Evolutionary conservation across 2,329 filamentous ascomycete genomes (phyloP).

Genomic region (Colletotrichum sp.): DNA sequence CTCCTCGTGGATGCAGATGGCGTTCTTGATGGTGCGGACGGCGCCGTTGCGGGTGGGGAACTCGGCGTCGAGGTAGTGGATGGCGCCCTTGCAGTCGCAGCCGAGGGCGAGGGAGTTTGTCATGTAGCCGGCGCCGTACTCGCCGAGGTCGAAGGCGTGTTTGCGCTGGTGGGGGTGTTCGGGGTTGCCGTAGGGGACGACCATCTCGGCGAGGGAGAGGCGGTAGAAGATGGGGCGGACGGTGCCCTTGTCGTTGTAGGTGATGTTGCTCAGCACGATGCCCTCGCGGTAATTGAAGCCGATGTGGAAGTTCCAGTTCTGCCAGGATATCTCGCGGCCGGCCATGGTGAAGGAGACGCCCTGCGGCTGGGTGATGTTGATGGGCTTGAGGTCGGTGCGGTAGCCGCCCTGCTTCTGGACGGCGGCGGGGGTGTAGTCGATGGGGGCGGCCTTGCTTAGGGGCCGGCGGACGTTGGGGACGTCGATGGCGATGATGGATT

Average conservation of each 20-base stretch:
- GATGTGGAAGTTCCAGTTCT: slow-evolving; percentile 92
- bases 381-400: slow-evolving; percentile 80
- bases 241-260: slow-evolving; percentile 83
- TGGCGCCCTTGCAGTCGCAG: slow-evolving; percentile 87
- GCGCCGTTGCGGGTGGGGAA: slow-evolving; percentile 81
- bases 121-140: slow-evolving; percentile 85
- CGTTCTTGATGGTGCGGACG: slow-evolving; percentile 87
- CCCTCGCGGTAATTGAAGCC: slow-evolving; percentile 96
- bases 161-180: slow-evolving; percentile 82
- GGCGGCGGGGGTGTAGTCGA: slow-evolving; percentile 80
- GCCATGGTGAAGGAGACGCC: slow-evolving; percentile 85
- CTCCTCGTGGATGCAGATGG: slow-evolving; percentile 94
- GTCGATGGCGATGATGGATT: slow-evolving; percentile 82
- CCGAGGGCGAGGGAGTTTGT: slow-evolving; percentile 78
- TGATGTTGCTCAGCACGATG: slow-evolving; percentile 88
- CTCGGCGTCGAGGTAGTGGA: slow-evolving; percentile 88
- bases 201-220: slow-evolving; percentile 90
- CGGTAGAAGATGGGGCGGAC: slow-evolving; percentile 85
- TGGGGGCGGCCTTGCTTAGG: slow-evolving; percentile 71
- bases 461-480: slow-evolving; percentile 79
- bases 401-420: slow-evolving; percentile 79
- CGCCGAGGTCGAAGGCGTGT: slow-evolving; percentile 78
- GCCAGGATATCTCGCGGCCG: slow-evolving; percentile 80
- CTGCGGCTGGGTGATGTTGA: slow-evolving; percentile 86
- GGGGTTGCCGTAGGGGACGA: slow-evolving; percentile 86